These are phyloP conservation scores for Aspergillus awamori DNA, from an alignment of 2,329 filamentous ascomycete genomes.

Conservation along the genomic window DNA sequence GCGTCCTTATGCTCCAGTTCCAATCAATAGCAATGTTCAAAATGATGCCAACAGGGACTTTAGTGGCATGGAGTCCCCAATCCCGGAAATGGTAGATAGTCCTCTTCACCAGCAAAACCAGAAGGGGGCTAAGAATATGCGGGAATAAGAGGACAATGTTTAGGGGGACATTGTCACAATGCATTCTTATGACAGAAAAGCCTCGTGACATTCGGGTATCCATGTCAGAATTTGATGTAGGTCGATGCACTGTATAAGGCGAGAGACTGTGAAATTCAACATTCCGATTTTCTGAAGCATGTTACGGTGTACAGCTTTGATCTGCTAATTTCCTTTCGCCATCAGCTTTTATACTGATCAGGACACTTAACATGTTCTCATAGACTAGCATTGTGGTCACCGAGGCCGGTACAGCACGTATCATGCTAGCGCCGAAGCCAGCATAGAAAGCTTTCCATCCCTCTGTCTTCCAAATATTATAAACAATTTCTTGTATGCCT, in stretches of 20 bases:
- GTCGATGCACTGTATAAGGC: neutral
- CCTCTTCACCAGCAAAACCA: neutral
- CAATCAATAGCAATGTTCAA: constrained; percentile 27
- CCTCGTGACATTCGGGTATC: neutral
- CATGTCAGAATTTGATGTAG: neutral
- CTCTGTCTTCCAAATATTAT: neutral
- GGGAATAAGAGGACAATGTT: neutral
- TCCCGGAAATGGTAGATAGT: neutral
- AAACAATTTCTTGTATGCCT: neutral
- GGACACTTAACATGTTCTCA: neutral
- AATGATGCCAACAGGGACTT: constrained; percentile 26
- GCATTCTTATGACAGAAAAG: neutral
- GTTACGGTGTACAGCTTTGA: neutral
- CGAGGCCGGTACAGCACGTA: neutral
- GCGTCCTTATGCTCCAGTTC: constrained; percentile 31
- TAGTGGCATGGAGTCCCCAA: neutral
- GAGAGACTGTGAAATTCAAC: neutral
- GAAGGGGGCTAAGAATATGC: neutral
- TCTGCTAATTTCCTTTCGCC: neutral
- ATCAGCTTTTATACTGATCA: neutral
- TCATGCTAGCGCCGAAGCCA: neutral
- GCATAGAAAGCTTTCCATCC: neutral
- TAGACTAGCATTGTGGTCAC: neutral
- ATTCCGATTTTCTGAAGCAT: neutral
- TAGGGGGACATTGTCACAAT: neutral